Conservation (phyloP, 1,139 yeast species). For the Protomyces inundatus region DNA sequence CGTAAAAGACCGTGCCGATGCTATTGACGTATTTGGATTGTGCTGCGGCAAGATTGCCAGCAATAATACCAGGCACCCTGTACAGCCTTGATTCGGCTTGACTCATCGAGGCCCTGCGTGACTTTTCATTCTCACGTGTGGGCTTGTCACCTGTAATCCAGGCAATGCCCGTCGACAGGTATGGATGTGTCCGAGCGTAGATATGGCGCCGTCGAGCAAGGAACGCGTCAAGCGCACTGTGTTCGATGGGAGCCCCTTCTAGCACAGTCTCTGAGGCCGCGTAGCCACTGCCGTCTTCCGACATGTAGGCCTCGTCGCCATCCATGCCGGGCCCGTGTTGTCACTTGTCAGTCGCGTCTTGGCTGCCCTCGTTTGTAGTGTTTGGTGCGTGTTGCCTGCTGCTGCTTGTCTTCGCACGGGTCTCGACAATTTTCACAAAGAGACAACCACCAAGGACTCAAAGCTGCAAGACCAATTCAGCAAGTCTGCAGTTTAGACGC, state of each 20-base stretch:
- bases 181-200: conserved; percentile 43
- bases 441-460: too few species aligned
- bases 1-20: conserved; percentile 1
- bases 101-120: conserved; percentile 33
- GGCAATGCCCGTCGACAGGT: conserved; percentile 41
- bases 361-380: too few species aligned
- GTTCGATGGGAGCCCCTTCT: conserved; percentile 35
- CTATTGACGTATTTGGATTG: conserved; percentile 32
- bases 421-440: too few species aligned
- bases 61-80: conserved; percentile 39
- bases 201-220: conserved; percentile 39
- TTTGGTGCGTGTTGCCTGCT: too few species aligned
- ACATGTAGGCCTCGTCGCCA: neutral
- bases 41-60: conserved; percentile 39
- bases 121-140: conserved; percentile 29
- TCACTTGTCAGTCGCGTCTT: too few species aligned
- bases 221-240: conserved; percentile 36
- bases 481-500: too few species aligned
- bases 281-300: neutral
- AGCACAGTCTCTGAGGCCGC: conserved; percentile 2
- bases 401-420: too few species aligned
- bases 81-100: conserved; percentile 40
- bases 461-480: too few species aligned
- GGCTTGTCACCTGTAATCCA: conserved; percentile 38
- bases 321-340: too few species aligned